These are phyloP conservation scores for Podospora australis DNA, from an alignment of 495 filamentous ascomycete genomes.

Conservation along the genomic window DNA sequence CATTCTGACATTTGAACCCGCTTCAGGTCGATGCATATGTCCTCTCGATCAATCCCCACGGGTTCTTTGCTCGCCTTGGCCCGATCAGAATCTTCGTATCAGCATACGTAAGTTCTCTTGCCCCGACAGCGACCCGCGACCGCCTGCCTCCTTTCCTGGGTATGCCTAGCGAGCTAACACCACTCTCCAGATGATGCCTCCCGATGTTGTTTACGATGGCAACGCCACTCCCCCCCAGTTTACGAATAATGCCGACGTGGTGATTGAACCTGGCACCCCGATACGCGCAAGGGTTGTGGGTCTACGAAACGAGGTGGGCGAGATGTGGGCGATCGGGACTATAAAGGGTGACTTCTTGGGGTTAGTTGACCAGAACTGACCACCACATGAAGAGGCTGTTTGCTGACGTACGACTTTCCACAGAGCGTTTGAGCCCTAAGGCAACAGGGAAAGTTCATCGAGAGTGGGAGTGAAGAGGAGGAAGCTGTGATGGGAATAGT, in stretches of 20 bases:
- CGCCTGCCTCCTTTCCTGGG: background rate
- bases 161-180: background rate
- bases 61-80: constrained; percentile 87
- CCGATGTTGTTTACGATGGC: constrained; percentile 86
- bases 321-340: constrained; percentile 93
- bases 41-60: constrained; percentile 79
- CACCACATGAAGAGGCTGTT: too few species aligned
- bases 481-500: too few species aligned
- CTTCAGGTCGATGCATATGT: constrained; percentile 87
- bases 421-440: too few species aligned
- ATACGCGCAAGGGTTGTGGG: constrained; percentile 91
- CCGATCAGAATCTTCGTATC: constrained; percentile 87
- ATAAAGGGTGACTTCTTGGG: constrained; percentile 80
- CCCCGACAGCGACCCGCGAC: background rate
- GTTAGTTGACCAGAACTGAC: too few species aligned
- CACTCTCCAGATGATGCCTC: constrained; percentile 68
- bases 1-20: constrained; percentile 13
- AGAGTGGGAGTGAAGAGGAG: too few species aligned
- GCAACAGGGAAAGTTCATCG: too few species aligned
- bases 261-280: constrained; percentile 89
- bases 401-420: too few species aligned
- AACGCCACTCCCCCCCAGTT: constrained; percentile 82
- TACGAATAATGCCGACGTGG: constrained; percentile 80
- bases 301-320: constrained; percentile 80
- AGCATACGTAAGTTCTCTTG: constrained; percentile 55